A percentile compares a stretch with the other conserved stretches of the same genome.
These are phyloP conservation scores for Thielaviopsis euricoi DNA, from an alignment of 2,329 filamentous ascomycete species.

Conservation along the genomic window DNA sequence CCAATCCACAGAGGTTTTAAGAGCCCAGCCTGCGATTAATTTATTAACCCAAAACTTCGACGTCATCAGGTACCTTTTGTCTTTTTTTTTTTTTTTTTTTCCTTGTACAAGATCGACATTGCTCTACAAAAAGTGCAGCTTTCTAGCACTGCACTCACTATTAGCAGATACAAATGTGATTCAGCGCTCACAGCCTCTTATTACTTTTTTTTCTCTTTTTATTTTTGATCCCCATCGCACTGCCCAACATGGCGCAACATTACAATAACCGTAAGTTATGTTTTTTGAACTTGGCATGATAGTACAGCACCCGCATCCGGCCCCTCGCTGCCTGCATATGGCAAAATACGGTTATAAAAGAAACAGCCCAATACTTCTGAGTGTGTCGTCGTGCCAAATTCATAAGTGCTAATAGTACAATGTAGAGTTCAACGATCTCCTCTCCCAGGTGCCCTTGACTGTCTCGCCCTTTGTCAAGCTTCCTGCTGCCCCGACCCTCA, in stretches of 20 bases:
- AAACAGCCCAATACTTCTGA: not conserved
- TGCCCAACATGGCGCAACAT: constrained; percentile 2
- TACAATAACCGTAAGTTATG: constrained; percentile 19
- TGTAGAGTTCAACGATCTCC: constrained; percentile 62
- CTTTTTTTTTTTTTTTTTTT: too few relatives aligned
- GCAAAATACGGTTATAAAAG: too few relatives aligned
- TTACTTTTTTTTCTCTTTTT: not conserved
- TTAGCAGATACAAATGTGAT: not conserved
- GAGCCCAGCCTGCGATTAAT: too few relatives aligned
- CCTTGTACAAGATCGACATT: not conserved
- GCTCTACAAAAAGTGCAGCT: not conserved
- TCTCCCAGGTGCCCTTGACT: constrained; percentile 82
- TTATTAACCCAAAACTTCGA: not conserved
- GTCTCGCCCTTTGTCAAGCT: constrained; percentile 90
- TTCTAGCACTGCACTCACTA: not conserved
- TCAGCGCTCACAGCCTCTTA: not conserved
- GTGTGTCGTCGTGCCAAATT: not conserved
- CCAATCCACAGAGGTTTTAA: too few relatives aligned
- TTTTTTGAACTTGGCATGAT: not conserved
- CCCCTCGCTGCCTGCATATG: not conserved
- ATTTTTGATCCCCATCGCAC: not conserved
- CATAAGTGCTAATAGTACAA: not conserved
- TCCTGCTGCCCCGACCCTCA: constrained; percentile 75
- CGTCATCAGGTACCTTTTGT: constrained; percentile 9
- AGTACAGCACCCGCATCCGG: not conserved